Base-by-base conservation (phyloP, 192 early-diverging fungal species). In the Backusella morwellensis region DNA sequence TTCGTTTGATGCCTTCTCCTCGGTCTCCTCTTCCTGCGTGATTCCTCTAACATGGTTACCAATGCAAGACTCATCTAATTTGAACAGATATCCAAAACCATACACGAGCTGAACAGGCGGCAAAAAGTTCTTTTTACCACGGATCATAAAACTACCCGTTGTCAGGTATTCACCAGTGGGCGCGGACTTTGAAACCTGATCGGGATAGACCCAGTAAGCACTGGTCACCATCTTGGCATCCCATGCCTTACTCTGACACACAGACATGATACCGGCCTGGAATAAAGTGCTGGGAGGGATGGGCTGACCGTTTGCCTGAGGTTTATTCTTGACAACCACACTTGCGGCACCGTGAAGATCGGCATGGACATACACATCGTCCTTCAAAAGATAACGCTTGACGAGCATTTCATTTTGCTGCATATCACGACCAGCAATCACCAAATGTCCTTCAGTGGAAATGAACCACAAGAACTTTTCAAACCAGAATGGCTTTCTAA, bases 381-480 rank as follows among this genome's bases (percentile, higher is more conserved):
- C 90, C 11, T 85, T 79, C 3, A 81, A 74, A 71, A 91, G 79
- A 72, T 95, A 86, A 67, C 90, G 85, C 69, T 92, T 92, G 7
- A 98, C 93, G 26, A 99, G 84, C 38, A 96, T 70, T 81, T 99
- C 97, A 84, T 97, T 98, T 82, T 99, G 97, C 72, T 90, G 88
- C 79, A 93, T 92, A 78, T 99, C 98, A 21, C 91, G 89, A 26
- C 97, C 98, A 35, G 95, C 95, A 77, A 99, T 87, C 29, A 99
- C 89, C 66, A 99, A 82, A 76, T 95, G 95, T 77, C 96, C 96
- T 72, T 99, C 98, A 0, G 92, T 91, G 19, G 93, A 92, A 26
- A 99, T 85, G 74, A 97, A 99, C 97, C 97, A 99, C 35, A 95
- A 75, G 75, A 99, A 99, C 85, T 97, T 97, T 83, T 99, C 98